Conservation (phyloP, 2,329 filamentous ascomycete species). For the Cyphellophora europaea region DNA sequence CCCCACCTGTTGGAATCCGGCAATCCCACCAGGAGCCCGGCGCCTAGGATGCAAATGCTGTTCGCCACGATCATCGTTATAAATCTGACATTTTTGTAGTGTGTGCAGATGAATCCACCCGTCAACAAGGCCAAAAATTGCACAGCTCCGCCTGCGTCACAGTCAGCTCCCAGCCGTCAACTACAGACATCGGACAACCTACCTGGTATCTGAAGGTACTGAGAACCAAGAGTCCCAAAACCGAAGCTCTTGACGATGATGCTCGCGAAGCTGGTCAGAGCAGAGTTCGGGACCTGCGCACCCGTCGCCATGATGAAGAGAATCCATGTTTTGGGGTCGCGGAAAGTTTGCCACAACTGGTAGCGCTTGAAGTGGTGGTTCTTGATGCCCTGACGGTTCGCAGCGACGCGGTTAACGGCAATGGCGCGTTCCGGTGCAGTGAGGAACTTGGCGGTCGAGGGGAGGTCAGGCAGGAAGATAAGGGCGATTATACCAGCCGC, state of each 20-base stretch:
- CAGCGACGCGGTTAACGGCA: constrained; percentile 44
- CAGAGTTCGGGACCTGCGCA: constrained; percentile 23
- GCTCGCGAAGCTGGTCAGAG: constrained; percentile 21
- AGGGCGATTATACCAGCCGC: constrained; percentile 26
- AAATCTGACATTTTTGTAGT: constrained; percentile 41
- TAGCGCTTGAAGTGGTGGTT: constrained; percentile 40
- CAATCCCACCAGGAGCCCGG: constrained; percentile 43
- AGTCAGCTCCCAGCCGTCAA: too few species aligned
- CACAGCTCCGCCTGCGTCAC: too few species aligned
- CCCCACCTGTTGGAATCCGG: constrained; percentile 46
- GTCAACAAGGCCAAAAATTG: constrained; percentile 45
- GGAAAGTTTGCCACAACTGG: constrained; percentile 37
- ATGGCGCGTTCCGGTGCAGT: constrained; percentile 32
- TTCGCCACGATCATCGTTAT: constrained; percentile 49
- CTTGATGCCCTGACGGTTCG: constrained; percentile 46
- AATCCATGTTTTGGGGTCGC: constrained; percentile 49
- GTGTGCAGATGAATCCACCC: constrained; percentile 43
- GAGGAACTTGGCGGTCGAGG: constrained; percentile 19
- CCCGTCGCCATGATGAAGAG: constrained; percentile 14
- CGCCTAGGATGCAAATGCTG: constrained; percentile 44
- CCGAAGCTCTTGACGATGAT: constrained; percentile 22
- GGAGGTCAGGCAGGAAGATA: constrained; percentile 11
- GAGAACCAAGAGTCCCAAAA: constrained; percentile 28
- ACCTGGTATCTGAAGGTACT: constrained; percentile 52
- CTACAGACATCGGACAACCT: too few species aligned